Evolutionary conservation across 495 filamentous ascomycete genomes (phyloP), one percentile per base, ranked within the genome.

Genomic region (Daldinia grandis): DNA sequence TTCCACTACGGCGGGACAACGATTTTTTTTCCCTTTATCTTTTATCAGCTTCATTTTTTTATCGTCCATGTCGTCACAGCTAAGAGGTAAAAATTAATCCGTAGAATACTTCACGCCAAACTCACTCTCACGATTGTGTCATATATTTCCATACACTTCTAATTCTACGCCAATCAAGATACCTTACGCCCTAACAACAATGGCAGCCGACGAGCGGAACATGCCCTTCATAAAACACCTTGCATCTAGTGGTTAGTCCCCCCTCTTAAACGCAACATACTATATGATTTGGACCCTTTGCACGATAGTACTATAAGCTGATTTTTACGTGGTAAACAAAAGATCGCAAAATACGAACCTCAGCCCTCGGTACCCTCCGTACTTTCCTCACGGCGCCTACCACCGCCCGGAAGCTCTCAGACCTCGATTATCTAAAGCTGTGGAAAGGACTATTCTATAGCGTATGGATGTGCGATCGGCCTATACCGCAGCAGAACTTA

Each of bases 371-470:
- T 30, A 94, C 91, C 54, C 88, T 99, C 9, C 89, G 89, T 42
- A 86, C 87, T 44, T 99, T 91, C 81, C 88, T 99, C 74, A 88
- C 88, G 19, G 87, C 87, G 33, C 87, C 87, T 27, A 80, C 86
- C 37, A 74, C 79, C 50, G 68, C 80, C 51, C 69, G 78, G 1
- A 71, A 76, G 24, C 88, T 99, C 61, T 82, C 87, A 14, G 83
- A 88, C 19, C 79, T 96, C 69, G 95, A 99, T 55, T 83, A 92
- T 33, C 84, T 96, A 60, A 97, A 98, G 81, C 86, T 99, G 66
- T 97, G 94, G 93, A 97, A 97, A 80, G 95, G 95, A 37, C 88
- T 99, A 25, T 98, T 96, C 83, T 98, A 91, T 86, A 95, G 93
- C 81, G 88, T 97, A 78, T 97, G 93, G 90, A 95, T 97, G 90